phyloP scores from a whole-genome alignment of 352 stramenopile species.

The Globisporangium polare region DNA sequence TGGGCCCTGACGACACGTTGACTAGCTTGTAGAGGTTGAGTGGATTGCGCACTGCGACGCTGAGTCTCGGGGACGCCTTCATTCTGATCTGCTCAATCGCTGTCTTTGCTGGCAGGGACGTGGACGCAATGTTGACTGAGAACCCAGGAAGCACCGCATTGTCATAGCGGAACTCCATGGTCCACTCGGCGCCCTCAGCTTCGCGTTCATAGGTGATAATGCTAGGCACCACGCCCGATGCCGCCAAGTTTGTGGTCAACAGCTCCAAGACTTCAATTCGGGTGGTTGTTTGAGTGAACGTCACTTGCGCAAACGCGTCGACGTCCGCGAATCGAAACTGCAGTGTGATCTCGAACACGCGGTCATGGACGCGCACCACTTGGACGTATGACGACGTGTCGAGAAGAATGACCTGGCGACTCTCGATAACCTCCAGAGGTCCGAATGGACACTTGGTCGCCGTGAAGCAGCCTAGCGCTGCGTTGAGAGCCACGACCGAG shows the following conservation, averaged over 20 bases:
- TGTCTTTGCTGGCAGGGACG: neutral
- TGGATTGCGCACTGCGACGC: neutral
- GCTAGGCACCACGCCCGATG: neutral
- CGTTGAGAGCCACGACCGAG: constrained; percentile 3
- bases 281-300: neutral
- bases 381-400: constrained; percentile 17
- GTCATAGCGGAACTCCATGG: constrained; percentile 15
- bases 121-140: constrained; percentile 1
- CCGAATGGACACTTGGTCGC: constrained; percentile 20
- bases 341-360: constrained; percentile 10
- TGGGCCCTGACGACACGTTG: neutral
- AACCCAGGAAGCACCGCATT: constrained; percentile 17
- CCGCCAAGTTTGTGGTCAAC: neutral
- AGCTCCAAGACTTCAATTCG: neutral
- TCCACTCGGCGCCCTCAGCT: constrained; percentile 12
- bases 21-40: constrained; percentile 1
- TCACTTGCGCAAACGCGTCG: neutral
- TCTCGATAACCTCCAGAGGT: constrained; percentile 14
- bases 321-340: constrained; percentile 8
- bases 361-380: constrained; percentile 8
- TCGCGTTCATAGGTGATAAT: constrained; percentile 9
- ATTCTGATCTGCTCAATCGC: constrained; percentile 16
- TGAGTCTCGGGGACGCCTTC: neutral
- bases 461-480: constrained; percentile 16
- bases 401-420: constrained; percentile 4